Percentiles rank a stretch among this genome's conserved stretches.
These are phyloP conservation scores for Scheffersomyces stambukii DNA, from an alignment of 1,139 yeast species.

Conservation along the genomic window DNA sequence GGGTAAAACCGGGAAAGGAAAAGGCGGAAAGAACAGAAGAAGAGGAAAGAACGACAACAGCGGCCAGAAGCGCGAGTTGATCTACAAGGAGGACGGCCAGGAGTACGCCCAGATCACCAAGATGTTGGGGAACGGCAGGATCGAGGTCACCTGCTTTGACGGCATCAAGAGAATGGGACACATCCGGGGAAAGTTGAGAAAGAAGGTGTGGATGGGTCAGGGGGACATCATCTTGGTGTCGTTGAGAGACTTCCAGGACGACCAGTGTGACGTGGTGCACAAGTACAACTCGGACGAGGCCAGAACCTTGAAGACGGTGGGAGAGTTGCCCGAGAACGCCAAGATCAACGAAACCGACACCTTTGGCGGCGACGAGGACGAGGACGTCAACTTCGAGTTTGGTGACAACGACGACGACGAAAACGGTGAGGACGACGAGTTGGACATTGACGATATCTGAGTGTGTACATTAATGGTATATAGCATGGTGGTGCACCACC, in stretches of 20 bases:
- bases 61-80: constrained; percentile 90
- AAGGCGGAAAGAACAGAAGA: constrained; percentile 87
- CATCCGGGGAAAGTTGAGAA: constrained; percentile 97
- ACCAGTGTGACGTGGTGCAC: constrained; percentile 96
- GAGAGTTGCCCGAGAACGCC: constrained; percentile 95
- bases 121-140: constrained; percentile 98
- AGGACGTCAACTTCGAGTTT: constrained; percentile 97
- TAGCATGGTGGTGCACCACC: too few relatives aligned
- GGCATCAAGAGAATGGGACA: constrained; percentile 93
- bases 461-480: too few relatives aligned
- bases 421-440: constrained; percentile 62
- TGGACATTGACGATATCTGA: constrained; percentile 83
- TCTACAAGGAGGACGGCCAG: constrained; percentile 92
- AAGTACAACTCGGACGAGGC: constrained; percentile 98
- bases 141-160: constrained; percentile 93
- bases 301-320: constrained; percentile 89
- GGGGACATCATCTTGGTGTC: constrained; percentile 97
- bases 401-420: constrained; percentile 88
- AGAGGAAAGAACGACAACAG: constrained; percentile 97
- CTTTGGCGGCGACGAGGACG: constrained; percentile 94
- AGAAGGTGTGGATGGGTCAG: constrained; percentile 99
- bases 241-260: constrained; percentile 97
- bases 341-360: constrained; percentile 97
- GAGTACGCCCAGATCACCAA: constrained; percentile 98
- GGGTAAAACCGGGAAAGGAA: constrained; percentile 54